These are phyloP conservation scores for Diutina sp. DNA, from an alignment of 1,139 yeast species.

Conservation along the genomic window DNA sequence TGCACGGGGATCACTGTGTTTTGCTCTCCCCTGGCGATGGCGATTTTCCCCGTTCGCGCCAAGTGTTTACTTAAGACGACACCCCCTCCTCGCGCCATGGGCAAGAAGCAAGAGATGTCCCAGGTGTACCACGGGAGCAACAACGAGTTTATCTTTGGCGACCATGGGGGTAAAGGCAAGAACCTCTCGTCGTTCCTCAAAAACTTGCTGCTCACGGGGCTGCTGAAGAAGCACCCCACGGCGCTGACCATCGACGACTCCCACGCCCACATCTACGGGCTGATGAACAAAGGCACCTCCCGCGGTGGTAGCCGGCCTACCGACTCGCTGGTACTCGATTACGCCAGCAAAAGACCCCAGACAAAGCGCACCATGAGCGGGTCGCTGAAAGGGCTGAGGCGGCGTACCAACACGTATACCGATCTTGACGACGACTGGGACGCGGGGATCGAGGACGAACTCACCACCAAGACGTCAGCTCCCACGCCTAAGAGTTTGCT, in stretches of 20 bases:
- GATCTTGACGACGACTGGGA: slow-evolving; percentile 92
- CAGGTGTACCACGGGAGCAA: slow-evolving; percentile 35
- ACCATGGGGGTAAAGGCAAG: slow-evolving; percentile 56
- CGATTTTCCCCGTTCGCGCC: not conserved
- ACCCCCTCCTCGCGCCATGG: not conserved
- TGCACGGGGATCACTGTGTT: no score
- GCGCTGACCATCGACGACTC: slow-evolving; percentile 12
- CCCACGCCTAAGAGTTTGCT: not conserved
- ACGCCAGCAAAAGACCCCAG: not conserved
- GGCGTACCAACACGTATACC: slow-evolving; percentile 16
- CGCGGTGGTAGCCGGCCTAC: not conserved
- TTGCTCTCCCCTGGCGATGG: not conserved
- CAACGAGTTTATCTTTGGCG: slow-evolving; percentile 56
- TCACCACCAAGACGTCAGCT: not conserved
- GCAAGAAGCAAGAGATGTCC: slow-evolving; percentile 42
- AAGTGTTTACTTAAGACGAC: not conserved
- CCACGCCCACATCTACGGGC: slow-evolving; percentile 30
- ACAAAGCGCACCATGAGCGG: not conserved
- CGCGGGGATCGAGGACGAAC: slow-evolving; percentile 53
- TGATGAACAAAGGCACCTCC: slow-evolving; percentile 7
- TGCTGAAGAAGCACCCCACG: slow-evolving; percentile 6
- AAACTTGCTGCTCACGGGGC: slow-evolving; percentile 27
- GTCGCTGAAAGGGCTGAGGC: not conserved
- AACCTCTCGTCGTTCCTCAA: slow-evolving; percentile 46
- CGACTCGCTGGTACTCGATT: not conserved